Evolutionary conservation across 2,329 filamentous ascomycete genomes (phyloP), one percentile per base, ranked within the genome.

Genomic region (Thermothelomyces thermophilus): DNA sequence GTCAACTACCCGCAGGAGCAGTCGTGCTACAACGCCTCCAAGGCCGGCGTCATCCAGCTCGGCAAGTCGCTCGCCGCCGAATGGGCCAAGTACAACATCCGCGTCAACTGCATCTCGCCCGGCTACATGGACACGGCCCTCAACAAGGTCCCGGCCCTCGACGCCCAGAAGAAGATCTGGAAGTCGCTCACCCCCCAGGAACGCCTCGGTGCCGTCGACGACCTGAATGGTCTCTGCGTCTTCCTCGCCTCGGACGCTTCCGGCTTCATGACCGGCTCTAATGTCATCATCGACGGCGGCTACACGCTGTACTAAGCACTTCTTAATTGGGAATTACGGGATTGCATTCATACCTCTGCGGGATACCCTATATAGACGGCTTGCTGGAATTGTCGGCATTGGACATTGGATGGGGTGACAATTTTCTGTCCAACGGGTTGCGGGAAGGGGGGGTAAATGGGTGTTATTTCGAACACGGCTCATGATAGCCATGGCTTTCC

Each of bases 1-100:
- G 87, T 90, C 76, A 91, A 91, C 79, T 90, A 83, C 73, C 87
- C 86, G 6, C 86, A 90, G 70, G 84, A 89, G 72, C 86, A 90
- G 71, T 82, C 76, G 41, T 87, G 83, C 69, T 91, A 91, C 79
- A 90, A 90, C 63, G 85, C 86, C 26, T 87, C 84, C 69, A 90
- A 90, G 77, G 85, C 87, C 14, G 86, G 82, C 60, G 84, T 90
- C 33, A 79, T 88, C 58, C 83, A 87, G 70, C 77, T 90, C 46
- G 84, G 81, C 68, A 88, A 87, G 73, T 89, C 85, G 3, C 79
- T 93, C 20, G 87, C 86, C 37, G 86, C 86, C 48, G 87, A 93
- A 71, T 91, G 87, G 87, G 85, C 87, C 62, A 85, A 87, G 70
- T 77, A 88, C 69, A 76, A 77, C 60, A 89, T 91, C 64, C 83